phyloP scores from a whole-genome alignment of 2,329 filamentous ascomycete species.

The Alternaria gansuensis region DNA sequence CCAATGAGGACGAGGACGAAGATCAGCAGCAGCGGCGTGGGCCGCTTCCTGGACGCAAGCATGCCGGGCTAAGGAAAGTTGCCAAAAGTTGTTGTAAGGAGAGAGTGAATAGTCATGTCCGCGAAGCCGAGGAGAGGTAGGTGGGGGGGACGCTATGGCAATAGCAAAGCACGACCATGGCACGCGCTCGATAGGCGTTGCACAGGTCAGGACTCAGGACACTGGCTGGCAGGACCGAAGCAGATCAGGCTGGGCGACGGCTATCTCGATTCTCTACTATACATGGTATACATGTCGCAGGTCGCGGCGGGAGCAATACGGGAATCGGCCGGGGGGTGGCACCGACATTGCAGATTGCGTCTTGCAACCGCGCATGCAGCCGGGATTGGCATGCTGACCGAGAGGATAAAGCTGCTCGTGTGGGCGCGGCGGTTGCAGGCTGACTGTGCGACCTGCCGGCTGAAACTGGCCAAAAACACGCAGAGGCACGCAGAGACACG shows the following conservation, averaged over 20 bases:
- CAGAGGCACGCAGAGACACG: not conserved
- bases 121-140: conserved; percentile 9
- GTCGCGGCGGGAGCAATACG: conserved; percentile 21
- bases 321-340: conserved; percentile 21
- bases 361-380: conserved; percentile 27
- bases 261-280: conserved; percentile 22
- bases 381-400: conserved; percentile 18
- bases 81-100: conserved; percentile 23
- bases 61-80: conserved; percentile 32
- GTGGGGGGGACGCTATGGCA: conserved; percentile 7
- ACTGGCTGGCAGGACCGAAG: conserved; percentile 17
- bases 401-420: conserved; percentile 9
- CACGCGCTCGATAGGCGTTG: not conserved
- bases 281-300: conserved; percentile 18
- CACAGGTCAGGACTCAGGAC: conserved; percentile 12
- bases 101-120: conserved; percentile 24
- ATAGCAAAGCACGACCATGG: conserved; percentile 5
- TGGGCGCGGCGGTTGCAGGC: conserved; percentile 5
- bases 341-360: conserved; percentile 31
- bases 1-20: conserved; percentile 39
- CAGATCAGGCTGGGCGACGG: conserved; percentile 22
- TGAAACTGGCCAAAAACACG: conserved; percentile 3
- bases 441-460: conserved; percentile 2
- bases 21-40: conserved; percentile 42
- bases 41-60: conserved; percentile 47